Base-by-base conservation (phyloP, 805 yeast species). In the Kockiozyma suomiensis region DNA sequence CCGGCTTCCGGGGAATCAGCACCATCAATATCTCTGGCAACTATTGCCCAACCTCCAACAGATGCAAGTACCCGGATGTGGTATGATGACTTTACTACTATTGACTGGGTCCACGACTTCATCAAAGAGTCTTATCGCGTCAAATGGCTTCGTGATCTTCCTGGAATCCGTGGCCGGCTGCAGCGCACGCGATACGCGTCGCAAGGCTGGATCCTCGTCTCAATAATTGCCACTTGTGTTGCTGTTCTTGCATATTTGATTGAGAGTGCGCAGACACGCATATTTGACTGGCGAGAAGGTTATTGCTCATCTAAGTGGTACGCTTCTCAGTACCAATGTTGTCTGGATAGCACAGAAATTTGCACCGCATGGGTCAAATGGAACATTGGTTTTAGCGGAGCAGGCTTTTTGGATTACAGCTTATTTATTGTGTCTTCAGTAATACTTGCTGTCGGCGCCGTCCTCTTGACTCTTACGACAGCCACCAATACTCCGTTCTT, bases 61-160 rank as follows among this genome's bases (percentile, higher is more conserved):
- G 56, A 50, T 37, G 45, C 42, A 23, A 43, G 50, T 43, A 49
- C 30, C 33, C 50, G 64, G 10, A 38, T 47, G 26, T 65, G 71
- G 72, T 83, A 83, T 68, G 84, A 83, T 68, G 85, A 83, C 70
- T 83, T 82, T 70, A 82, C 87, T 23, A 81, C 85, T 19, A 80
- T 82, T 17, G 87, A 83, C 70, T 83, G 86, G 86, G 79, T 81
- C 1, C 76, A 77, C 32, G 84, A 82, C 33, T 76, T 77, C 38
- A 72, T 81, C 32, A 72, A 73, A 56, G 80, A 79, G 53, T 78
- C 81, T 37, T 72, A 70, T 42, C 71, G 81, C 41, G 72, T 76
- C 61, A 79, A 73, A 62, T 70, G 71, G 49, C 66, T 82, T 46
- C 69, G 75, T 53, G 69, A 75, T 32, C 61, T 70, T 23, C 69